These are phyloP conservation scores for Ceratobasidium sp. DNA, from an alignment of 1,284 basidiomycete genomes.

Conservation along the genomic window DNA sequence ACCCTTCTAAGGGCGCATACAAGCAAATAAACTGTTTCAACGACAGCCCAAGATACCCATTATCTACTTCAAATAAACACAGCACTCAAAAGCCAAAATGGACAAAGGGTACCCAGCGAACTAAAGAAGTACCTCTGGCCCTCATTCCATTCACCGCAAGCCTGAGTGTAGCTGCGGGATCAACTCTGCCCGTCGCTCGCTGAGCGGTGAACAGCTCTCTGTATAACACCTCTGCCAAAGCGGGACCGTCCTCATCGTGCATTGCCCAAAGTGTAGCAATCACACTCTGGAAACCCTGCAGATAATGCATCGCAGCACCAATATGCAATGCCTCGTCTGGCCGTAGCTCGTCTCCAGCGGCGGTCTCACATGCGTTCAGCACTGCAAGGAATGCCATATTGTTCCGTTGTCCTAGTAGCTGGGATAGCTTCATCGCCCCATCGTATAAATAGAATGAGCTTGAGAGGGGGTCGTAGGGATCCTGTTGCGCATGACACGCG, in stretches of 20 bases:
- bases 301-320: constrained; percentile 19
- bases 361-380: constrained; percentile 23
- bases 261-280: constrained; percentile 30
- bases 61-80: background rate
- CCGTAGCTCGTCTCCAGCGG: constrained; percentile 4
- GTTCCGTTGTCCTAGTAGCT: constrained; percentile 12
- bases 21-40: no score
- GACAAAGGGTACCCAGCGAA: constrained; percentile 26
- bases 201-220: background rate
- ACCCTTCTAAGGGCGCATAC: no score
- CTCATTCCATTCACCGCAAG: constrained; percentile 10
- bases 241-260: constrained; percentile 14
- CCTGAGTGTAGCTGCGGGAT: background rate
- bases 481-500: constrained; percentile 29
- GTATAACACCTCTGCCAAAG: constrained; percentile 5
- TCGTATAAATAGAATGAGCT: constrained; percentile 11
- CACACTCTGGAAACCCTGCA: constrained; percentile 25
- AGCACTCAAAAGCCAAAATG: constrained; percentile 13
- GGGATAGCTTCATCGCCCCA: constrained; percentile 10
- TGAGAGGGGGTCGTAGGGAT: constrained; percentile 6
- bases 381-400: constrained; percentile 10
- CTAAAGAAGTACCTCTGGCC: background rate
- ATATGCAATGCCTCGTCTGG: constrained; percentile 27
- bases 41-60: no score
- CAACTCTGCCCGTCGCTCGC: background rate